Evolutionary conservation across 768 basidiomycete genomes (phyloP).

Genomic region (Coprinellus micaceus): DNA sequence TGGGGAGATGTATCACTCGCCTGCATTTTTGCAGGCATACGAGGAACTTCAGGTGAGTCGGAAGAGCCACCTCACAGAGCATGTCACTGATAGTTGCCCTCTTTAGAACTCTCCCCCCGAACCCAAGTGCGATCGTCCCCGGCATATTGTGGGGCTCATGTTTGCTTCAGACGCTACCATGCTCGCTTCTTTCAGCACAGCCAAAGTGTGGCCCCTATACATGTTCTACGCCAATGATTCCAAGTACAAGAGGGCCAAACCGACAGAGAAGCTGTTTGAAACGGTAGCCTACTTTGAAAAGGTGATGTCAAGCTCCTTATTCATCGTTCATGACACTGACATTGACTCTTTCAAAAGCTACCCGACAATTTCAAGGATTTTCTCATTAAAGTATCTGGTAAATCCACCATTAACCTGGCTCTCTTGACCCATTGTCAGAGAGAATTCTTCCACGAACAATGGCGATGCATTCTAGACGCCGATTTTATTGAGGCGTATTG

Average conservation of each 20-base stretch:
- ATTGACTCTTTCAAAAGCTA: background rate
- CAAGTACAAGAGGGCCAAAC: background rate
- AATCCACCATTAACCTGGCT: background rate
- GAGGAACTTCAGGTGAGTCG: slow-evolving; percentile 17
- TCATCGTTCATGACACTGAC: too few relatives aligned
- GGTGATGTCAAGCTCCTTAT: background rate
- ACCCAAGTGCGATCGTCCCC: background rate
- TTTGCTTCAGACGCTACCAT: background rate
- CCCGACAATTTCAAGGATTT: slow-evolving; percentile 3
- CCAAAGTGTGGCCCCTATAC: background rate
- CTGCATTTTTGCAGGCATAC: slow-evolving; percentile 28
- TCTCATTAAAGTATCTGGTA: background rate
- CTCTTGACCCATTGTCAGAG: background rate
- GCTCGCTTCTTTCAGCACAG: background rate
- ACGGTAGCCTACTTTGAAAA: slow-evolving; percentile 2
- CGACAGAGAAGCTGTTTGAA: background rate
- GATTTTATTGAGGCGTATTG: slow-evolving; percentile 31
- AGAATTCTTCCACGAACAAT: slow-evolving; percentile 28
- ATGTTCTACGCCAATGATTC: background rate
- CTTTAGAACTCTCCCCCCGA: background rate
- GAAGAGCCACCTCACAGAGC: too few relatives aligned
- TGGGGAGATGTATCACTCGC: slow-evolving; percentile 29
- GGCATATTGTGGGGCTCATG: background rate
- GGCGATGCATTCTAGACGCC: slow-evolving; percentile 27
- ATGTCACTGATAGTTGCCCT: background rate